Conservation (phyloP, 2,329 filamentous ascomycete species). For the Rosellinia necatrix region DNA sequence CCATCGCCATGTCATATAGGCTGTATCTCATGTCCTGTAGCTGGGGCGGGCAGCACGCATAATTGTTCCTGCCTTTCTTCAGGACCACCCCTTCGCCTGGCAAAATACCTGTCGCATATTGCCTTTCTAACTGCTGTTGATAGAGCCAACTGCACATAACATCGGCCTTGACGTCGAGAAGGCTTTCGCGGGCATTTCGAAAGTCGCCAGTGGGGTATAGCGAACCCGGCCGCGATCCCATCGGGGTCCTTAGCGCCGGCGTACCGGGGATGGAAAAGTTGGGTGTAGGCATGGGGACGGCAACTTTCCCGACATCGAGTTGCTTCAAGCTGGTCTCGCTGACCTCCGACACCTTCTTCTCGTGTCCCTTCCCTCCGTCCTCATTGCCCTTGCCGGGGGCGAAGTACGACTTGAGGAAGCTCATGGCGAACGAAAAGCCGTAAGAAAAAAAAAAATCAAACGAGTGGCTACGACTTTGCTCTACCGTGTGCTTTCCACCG, state of each 20-base stretch:
- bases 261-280: constrained; percentile 30
- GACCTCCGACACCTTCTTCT: constrained; percentile 29
- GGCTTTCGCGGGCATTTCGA: constrained; percentile 49
- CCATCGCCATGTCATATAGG: constrained; percentile 43
- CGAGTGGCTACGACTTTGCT: constrained; percentile 20
- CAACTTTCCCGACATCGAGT: constrained; percentile 11
- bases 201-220: constrained; percentile 47
- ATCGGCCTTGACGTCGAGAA: constrained; percentile 61
- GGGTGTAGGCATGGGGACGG: constrained; percentile 18
- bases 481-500: constrained; percentile 6
- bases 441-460: constrained; percentile 20
- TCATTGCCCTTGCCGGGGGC: constrained; percentile 36
- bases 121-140: constrained; percentile 61
- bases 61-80: constrained; percentile 46
- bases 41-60: constrained; percentile 46
- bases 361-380: constrained; percentile 27
- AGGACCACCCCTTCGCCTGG: constrained; percentile 47
- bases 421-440: constrained; percentile 34
- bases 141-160: constrained; percentile 68
- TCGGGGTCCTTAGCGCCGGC: constrained; percentile 27
- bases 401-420: constrained; percentile 43
- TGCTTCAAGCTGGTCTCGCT: constrained; percentile 27
- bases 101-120: constrained; percentile 45
- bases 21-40: constrained; percentile 43
- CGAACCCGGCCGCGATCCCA: constrained; percentile 33